phyloP scores from a whole-genome alignment of 192 early-diverging fungal genomes.

The Coemansia sp. region DNA sequence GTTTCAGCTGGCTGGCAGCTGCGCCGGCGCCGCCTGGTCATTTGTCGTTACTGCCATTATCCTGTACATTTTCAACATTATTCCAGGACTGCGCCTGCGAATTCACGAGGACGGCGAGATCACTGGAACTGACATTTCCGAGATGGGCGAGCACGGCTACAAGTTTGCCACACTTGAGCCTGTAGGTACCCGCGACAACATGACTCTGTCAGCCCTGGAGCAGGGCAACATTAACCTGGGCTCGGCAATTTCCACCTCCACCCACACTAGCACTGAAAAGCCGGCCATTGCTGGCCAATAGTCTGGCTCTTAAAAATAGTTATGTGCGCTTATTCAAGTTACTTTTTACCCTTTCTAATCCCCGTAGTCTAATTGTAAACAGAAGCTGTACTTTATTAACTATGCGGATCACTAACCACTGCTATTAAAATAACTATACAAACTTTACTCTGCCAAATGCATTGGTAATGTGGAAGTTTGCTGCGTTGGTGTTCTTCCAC shows the following conservation, averaged over 20 bases:
- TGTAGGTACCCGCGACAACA: constrained; percentile 13
- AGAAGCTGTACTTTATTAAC: neutral
- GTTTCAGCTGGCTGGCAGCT: constrained; percentile 74
- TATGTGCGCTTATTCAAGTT: neutral
- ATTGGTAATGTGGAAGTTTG: constrained; percentile 52
- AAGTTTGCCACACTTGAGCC: constrained; percentile 48
- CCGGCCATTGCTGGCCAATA: neutral
- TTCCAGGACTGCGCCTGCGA: constrained; percentile 76
- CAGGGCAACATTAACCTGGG: constrained; percentile 13
- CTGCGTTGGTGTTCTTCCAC: constrained; percentile 42
- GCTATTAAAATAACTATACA: neutral
- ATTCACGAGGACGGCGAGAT: constrained; percentile 71
- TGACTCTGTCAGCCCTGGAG: constrained; percentile 23
- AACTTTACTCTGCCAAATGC: constrained; percentile 40
- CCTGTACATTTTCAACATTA: constrained; percentile 66
- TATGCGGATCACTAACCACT: neutral
- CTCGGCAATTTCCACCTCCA: constrained; percentile 23
- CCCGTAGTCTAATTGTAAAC: neutral
- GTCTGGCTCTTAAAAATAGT: neutral
- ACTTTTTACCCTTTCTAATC: neutral
- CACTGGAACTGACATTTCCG: constrained; percentile 74
- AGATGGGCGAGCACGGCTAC: constrained; percentile 78
- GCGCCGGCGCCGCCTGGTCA: constrained; percentile 69
- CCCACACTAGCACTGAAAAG: constrained; percentile 28
- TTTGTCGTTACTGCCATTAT: constrained; percentile 77